Evolutionary conservation across 2,329 filamentous ascomycete genomes (phyloP).

Genomic region (Gyromitra esculenta): DNA sequence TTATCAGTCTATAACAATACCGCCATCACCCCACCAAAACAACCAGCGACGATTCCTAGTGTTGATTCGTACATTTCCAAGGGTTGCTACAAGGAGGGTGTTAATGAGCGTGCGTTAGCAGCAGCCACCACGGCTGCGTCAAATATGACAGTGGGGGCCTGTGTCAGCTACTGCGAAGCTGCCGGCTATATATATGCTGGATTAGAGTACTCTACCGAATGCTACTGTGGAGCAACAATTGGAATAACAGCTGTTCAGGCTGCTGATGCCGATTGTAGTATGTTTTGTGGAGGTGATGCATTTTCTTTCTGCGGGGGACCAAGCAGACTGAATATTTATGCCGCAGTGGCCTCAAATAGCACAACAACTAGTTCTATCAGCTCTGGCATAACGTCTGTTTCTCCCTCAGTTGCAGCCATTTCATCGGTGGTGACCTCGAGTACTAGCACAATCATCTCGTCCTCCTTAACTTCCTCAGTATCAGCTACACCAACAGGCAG

Average conservation of each 20-base stretch:
- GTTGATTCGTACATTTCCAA: conserved; percentile 58
- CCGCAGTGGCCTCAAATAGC: conserved; percentile 4
- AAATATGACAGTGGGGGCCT: conserved; percentile 50
- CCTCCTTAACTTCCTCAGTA: not conserved
- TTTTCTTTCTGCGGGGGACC: conserved; percentile 28
- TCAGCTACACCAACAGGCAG: conserved; percentile 12
- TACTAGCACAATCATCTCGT: conserved; percentile 5
- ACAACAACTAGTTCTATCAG: conserved; percentile 10
- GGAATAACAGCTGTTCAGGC: conserved; percentile 20
- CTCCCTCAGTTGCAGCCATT: not conserved
- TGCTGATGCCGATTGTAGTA: conserved; percentile 23
- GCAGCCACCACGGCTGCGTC: conserved; percentile 40
- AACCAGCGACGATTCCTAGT: conserved; percentile 58
- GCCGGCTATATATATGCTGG: conserved; percentile 58
- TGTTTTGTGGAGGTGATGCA: conserved; percentile 36
- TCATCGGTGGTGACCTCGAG: not conserved
- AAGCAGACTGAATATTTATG: conserved; percentile 35
- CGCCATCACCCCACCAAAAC: conserved; percentile 24
- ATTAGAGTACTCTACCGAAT: conserved; percentile 57
- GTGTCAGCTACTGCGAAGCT: conserved; percentile 50
- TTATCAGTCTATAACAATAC: conserved; percentile 55
- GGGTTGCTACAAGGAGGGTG: conserved; percentile 60
- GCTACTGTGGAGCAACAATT: conserved; percentile 50
- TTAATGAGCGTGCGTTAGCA: conserved; percentile 56
- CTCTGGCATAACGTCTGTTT: not conserved